These are phyloP conservation scores for Crithidia expoeki DNA, from an alignment of 208 protist genomes.

Conservation along the genomic window DNA sequence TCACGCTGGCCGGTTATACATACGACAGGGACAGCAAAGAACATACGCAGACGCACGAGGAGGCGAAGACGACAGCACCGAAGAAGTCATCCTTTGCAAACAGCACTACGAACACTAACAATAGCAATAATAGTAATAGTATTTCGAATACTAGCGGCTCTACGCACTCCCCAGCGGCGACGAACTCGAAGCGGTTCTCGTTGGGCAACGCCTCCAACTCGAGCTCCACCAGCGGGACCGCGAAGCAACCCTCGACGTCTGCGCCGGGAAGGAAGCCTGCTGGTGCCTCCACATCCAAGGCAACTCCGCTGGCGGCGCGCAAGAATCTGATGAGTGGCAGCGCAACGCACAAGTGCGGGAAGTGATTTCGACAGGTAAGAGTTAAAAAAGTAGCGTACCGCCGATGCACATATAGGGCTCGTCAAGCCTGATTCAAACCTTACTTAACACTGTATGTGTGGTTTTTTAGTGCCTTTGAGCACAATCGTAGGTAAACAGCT, in stretches of 20 bases:
- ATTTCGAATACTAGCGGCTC: background rate
- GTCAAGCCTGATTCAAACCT: too few relatives aligned
- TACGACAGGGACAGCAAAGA: conserved; percentile 45
- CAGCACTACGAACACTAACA: background rate
- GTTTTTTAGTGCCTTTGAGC: too few relatives aligned
- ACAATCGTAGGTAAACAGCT: too few relatives aligned
- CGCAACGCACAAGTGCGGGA: conserved; percentile 4
- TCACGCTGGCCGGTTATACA: conserved; percentile 69
- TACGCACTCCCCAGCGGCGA: background rate
- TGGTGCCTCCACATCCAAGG: background rate
- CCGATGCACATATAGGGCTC: too few relatives aligned
- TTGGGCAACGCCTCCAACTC: conserved; percentile 17
- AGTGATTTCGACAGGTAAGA: conserved; percentile 3
- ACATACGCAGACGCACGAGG: conserved; percentile 7
- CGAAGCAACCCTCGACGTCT: conserved; percentile 1
- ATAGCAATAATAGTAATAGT: background rate
- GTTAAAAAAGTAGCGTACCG: background rate
- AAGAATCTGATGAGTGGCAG: conserved; percentile 20
- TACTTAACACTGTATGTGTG: too few relatives aligned
- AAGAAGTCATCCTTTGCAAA: conserved; percentile 1
- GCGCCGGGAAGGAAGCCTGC: background rate
- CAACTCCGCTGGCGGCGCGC: conserved; percentile 9
- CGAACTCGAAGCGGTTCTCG: conserved; percentile 14
- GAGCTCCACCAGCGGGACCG: conserved; percentile 12
- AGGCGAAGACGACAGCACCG: background rate